phyloP scores from a whole-genome alignment of 2,329 filamentous ascomycete species.

The Dothideomycetes sp. region DNA sequence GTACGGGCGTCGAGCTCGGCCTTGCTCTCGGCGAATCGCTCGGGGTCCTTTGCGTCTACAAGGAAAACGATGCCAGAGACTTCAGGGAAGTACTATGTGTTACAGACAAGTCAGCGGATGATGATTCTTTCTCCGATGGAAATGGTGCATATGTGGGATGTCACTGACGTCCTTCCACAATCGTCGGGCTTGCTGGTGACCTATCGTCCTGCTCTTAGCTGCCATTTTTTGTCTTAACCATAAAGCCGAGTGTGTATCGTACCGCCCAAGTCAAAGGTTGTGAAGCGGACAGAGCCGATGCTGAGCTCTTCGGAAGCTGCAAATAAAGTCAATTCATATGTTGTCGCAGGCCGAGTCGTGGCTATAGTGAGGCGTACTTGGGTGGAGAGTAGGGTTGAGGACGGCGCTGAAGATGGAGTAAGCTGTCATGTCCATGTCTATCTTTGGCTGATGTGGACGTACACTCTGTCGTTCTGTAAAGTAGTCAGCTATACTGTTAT shows the following conservation, averaged over 20 bases:
- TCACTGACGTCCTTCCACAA: slow-evolving; percentile 66
- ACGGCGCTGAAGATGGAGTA: slow-evolving; percentile 44
- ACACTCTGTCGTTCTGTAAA: slow-evolving; percentile 66
- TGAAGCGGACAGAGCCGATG: slow-evolving; percentile 72
- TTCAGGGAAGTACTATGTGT: slow-evolving; percentile 70
- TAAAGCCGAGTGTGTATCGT: not conserved
- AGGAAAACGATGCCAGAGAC: slow-evolving; percentile 92
- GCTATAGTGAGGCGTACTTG: slow-evolving; percentile 55
- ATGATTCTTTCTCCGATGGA: no score
- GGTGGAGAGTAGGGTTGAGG: slow-evolving; percentile 81
- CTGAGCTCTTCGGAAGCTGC: slow-evolving; percentile 81
- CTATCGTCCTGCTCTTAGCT: slow-evolving; percentile 4
- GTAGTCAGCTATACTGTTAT: slow-evolving; percentile 1
- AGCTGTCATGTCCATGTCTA: not conserved
- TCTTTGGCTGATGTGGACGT: not conserved
- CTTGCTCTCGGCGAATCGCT: slow-evolving; percentile 89
- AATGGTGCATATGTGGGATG: not conserved
- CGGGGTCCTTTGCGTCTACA: slow-evolving; percentile 93
- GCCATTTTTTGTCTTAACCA: slow-evolving; percentile 1
- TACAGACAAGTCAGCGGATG: slow-evolving; percentile 1
- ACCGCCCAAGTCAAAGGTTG: slow-evolving; percentile 85
- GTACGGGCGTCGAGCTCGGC: slow-evolving; percentile 70
- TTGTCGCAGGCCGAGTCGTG: not conserved
- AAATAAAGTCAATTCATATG: slow-evolving; percentile 1
- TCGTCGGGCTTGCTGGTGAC: slow-evolving; percentile 82